Evolutionary conservation across 768 basidiomycete genomes (phyloP).

Genomic region (Cystofilobasidium capitatum): DNA sequence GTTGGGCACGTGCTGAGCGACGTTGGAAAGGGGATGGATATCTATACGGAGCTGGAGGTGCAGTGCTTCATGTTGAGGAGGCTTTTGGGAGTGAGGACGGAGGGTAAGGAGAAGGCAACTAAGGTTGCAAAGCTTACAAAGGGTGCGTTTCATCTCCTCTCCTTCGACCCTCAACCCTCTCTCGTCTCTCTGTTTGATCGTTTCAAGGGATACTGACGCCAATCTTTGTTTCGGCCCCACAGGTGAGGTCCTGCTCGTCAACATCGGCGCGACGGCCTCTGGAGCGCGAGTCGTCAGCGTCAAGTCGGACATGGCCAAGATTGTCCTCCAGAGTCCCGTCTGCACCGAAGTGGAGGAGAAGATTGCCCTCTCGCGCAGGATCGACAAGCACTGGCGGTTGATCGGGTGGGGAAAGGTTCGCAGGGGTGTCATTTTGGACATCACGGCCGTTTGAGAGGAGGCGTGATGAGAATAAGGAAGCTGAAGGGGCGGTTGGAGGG

Average conservation of each 20-base stretch:
- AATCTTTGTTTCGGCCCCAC: neutral
- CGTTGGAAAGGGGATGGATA: conserved; percentile 84
- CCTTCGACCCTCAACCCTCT: too few relatives aligned
- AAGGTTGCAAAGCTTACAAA: conserved; percentile 45
- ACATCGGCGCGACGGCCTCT: conserved; percentile 94
- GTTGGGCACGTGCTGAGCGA: conserved; percentile 94
- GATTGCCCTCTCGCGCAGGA: conserved; percentile 84
- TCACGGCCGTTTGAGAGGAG: conserved; percentile 4
- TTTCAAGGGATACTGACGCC: too few relatives aligned
- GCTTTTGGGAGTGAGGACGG: conserved; percentile 92
- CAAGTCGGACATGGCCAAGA: conserved; percentile 89
- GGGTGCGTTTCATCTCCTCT: conserved; percentile 12
- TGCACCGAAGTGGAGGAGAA: conserved; percentile 97
- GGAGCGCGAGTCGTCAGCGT: conserved; percentile 90
- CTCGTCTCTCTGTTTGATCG: neutral
- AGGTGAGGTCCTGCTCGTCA: conserved; percentile 53
- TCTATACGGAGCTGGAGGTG: conserved; percentile 56
- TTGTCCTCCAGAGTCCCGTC: conserved; percentile 83
- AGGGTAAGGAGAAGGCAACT: conserved; percentile 90
- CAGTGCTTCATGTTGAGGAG: conserved; percentile 77
- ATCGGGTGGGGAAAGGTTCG: conserved; percentile 51
- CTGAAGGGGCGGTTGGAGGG: too few relatives aligned
- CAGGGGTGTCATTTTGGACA: conserved; percentile 22
- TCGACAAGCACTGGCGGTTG: conserved; percentile 97
- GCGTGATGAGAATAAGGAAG: neutral